phyloP scores from a whole-genome alignment of 163 green algal genomes.

The Volvox carteri region DNA sequence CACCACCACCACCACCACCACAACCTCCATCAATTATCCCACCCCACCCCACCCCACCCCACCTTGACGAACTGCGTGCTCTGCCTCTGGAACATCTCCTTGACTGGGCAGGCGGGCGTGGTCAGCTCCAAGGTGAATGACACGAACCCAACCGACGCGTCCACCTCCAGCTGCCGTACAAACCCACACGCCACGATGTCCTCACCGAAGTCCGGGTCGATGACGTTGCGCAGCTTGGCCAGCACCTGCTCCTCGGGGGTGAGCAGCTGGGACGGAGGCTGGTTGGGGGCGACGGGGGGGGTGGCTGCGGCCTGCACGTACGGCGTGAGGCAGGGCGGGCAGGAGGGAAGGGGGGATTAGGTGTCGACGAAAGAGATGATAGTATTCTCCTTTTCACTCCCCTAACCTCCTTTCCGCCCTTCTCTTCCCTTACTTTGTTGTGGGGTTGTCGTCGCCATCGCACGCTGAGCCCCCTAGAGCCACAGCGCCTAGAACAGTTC shows the following conservation, averaged over 20 bases:
- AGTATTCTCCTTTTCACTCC: no score
- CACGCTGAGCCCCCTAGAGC: no score
- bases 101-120: constrained; percentile 97
- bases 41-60: not conserved
- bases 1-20: no score
- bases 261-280: not conserved
- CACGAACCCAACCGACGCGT: constrained; percentile 66
- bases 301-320: not conserved
- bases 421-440: no score
- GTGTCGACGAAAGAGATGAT: no score
- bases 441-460: no score
- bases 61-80: constrained; percentile 73
- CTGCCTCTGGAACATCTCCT: constrained; percentile 94
- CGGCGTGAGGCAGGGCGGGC: not conserved
- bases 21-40: not conserved
- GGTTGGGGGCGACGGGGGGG: not conserved
- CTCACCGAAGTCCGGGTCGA: constrained; percentile 98
- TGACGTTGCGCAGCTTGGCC: constrained; percentile 85
- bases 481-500: no score
- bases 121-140: constrained; percentile 95
- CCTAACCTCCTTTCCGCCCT: no score
- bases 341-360: no score
- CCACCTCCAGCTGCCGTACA: constrained; percentile 89
- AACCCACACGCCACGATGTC: constrained; percentile 98
- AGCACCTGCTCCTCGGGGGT: constrained; percentile 85